Evolutionary conservation across 2,329 filamentous ascomycete species (phyloP), one percentile per base, ranked within the genome.

Genomic region (Ramularia endophylla): DNA sequence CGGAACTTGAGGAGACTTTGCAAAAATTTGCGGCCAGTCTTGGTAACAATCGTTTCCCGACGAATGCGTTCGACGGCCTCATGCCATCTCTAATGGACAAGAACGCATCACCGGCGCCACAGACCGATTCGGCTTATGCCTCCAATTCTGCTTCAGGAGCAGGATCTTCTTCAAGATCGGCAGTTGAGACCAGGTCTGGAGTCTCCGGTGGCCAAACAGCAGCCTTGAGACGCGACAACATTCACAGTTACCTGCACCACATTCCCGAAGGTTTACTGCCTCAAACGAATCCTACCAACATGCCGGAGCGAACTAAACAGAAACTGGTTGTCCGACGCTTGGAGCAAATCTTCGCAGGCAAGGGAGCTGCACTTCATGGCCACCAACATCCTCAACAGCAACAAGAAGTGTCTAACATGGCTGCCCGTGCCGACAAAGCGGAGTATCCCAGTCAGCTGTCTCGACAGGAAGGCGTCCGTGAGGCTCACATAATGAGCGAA

Each of bases 281-380:
- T 0, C 74, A 75, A 8, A 71, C 75, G 31, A 53, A 52, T 17
- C 53, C 58, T 8, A 68, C 73, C 17, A 60, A 58, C 11, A 77
- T 88, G 75, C 80, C 80, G 0, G 85, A 90, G 11, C 81, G 78
- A 50, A 75, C 83, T 5, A 87, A 79, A 66, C 87, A 86, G 67
- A 87, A 81, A 57, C 58, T 88, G 15, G 82, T 90, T 0, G 87
- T 90, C 2, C 75, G 78, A 40, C 75, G 85, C 2, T 62, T 94
- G 5, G 87, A 94, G 56, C 84, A 89, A 48, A 72, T 94, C 1
- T 94, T 92, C 47, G 87, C 85, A 0, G 87, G 87, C 2, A 85
- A 82, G 56, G 68, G 56, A 58, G 70, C 64, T 34, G 59, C 56
- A 2, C 52, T 61, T 2, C 68, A 65, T 8, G 63, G 59, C 15